phyloP scores from a whole-genome alignment of 164 flowering plant species.

The Annona squamosa region DNA sequence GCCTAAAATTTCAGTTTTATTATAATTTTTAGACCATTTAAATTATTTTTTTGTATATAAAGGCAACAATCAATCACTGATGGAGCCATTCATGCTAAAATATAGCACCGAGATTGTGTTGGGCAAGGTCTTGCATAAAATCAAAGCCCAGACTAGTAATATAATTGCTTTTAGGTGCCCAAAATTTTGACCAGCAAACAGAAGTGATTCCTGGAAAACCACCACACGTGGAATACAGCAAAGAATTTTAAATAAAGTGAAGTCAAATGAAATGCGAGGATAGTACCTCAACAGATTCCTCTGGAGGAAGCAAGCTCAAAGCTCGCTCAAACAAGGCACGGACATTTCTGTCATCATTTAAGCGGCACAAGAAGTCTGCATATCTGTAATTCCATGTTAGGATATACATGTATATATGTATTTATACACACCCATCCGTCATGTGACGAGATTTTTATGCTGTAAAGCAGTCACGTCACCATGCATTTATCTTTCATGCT shows the following conservation, averaged over 20 bases:
- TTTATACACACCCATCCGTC: not conserved
- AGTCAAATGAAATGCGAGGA: not conserved
- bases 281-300: slow-evolving; percentile 76
- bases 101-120: not conserved
- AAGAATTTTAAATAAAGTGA: not conserved
- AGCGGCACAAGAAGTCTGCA: slow-evolving; percentile 86
- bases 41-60: no score
- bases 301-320: slow-evolving; percentile 73
- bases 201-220: not conserved
- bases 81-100: not conserved
- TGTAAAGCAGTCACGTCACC: slow-evolving; percentile 1
- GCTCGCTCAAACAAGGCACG: slow-evolving; percentile 96
- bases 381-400: slow-evolving; percentile 42
- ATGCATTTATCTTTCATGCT: not conserved
- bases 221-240: not conserved
- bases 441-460: not conserved
- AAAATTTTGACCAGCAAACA: not conserved
- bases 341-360: slow-evolving; percentile 92
- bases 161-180: not conserved
- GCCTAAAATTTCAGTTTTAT: no score
- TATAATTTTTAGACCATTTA: no score
- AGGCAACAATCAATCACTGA: not conserved
- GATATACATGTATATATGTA: not conserved
- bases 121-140: not conserved
- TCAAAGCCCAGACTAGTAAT: not conserved